Evolutionary conservation across 2,329 filamentous ascomycete species (phyloP), one percentile per base, ranked within the genome.

Genomic region (Exophiala xenobiotica): DNA sequence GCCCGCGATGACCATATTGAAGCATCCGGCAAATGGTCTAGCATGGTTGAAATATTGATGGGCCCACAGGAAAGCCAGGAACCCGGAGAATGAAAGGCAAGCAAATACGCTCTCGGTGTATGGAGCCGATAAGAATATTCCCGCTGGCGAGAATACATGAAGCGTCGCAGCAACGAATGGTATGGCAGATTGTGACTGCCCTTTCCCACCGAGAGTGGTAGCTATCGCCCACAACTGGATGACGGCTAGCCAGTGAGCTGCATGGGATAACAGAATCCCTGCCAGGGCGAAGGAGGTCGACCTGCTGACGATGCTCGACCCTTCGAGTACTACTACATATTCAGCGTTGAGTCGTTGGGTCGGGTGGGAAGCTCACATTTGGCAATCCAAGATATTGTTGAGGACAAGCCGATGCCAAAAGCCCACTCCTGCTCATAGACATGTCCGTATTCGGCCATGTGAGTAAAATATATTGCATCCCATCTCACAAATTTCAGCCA

Each of bases 101-200:
- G 92, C 84, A 68, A 90, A 96, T 0, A 85, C 68, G 57, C 87
- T 83, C 72, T 99, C 93, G 7, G 83, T 79, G 68, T 93, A 95
- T 0, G 92, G 90, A 0, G 91, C 86, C 0, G 87, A 91, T 14
- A 99, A 79, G 66, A 99, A 97, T 2, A 96, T 71, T 0, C 92
- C 92, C 0, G 88, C 93, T 0, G 93, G 92, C 0, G 88, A 93
- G 42, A 97, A 65, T 49, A 95, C 79, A 67, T 97, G 90, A 42
- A 97, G 74, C 12, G 80, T 72, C 2, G 89, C 82, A 6, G 89
- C 78, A 18, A 87, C 66, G 55, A 92, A 83, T 1, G 88, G 79
- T 33, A 86, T 68, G n/a, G 67, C 74, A 57, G 57, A 67, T n/a
- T 45, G 49, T 48, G 67, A 57, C 16, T 58, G 35, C n/a, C 60